These are phyloP conservation scores for Didymellaceae sp. DNA, from an alignment of 2,329 filamentous ascomycete species.

Conservation along the genomic window DNA sequence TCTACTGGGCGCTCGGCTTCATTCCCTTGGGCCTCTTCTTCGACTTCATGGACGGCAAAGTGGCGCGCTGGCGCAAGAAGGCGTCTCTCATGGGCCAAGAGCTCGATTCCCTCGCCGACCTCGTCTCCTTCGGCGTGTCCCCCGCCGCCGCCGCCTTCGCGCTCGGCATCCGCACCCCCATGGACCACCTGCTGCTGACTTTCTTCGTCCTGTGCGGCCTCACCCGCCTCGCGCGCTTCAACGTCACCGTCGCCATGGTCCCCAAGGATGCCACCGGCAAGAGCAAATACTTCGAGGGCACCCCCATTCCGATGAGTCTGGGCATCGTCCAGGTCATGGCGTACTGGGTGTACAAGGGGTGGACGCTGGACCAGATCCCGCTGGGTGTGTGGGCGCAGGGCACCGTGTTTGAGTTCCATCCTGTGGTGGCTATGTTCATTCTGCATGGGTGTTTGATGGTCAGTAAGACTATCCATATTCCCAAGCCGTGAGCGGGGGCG, in stretches of 20 bases:
- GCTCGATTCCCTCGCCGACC: slow-evolving; percentile 90
- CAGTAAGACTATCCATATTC: slow-evolving; percentile 92
- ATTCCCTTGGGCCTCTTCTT: slow-evolving; percentile 91
- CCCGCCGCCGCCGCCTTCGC: slow-evolving; percentile 88
- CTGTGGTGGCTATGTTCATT: slow-evolving; percentile 79
- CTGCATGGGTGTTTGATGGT: slow-evolving; percentile 94
- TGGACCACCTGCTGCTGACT: slow-evolving; percentile 81
- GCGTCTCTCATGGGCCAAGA: slow-evolving; percentile 98
- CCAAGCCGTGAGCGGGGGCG: slow-evolving; percentile 68
- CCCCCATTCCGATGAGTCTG: slow-evolving; percentile 90
- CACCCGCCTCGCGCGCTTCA: slow-evolving; percentile 93
- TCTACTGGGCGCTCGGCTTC: slow-evolving; percentile 84
- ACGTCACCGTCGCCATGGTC: slow-evolving; percentile 87
- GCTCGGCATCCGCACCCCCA: slow-evolving; percentile 80
- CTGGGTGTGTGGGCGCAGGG: slow-evolving; percentile 72
- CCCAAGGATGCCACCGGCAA: slow-evolving; percentile 94
- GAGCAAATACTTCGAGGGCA: slow-evolving; percentile 94
- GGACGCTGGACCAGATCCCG: slow-evolving; percentile 80
- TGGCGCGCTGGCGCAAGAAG: slow-evolving; percentile 96
- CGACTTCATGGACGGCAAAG: slow-evolving; percentile 96
- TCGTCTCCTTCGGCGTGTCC: slow-evolving; percentile 94
- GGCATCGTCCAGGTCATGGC: slow-evolving; percentile 83
- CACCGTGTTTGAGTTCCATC: slow-evolving; percentile 80
- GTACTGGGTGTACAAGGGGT: slow-evolving; percentile 83
- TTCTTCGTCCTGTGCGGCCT: slow-evolving; percentile 96